Percentiles rank a stretch among this genome's conserved stretches.
These are phyloP conservation scores for Annulohypoxylon bovei DNA, from an alignment of 495 filamentous ascomycete genomes.

Conservation along the genomic window DNA sequence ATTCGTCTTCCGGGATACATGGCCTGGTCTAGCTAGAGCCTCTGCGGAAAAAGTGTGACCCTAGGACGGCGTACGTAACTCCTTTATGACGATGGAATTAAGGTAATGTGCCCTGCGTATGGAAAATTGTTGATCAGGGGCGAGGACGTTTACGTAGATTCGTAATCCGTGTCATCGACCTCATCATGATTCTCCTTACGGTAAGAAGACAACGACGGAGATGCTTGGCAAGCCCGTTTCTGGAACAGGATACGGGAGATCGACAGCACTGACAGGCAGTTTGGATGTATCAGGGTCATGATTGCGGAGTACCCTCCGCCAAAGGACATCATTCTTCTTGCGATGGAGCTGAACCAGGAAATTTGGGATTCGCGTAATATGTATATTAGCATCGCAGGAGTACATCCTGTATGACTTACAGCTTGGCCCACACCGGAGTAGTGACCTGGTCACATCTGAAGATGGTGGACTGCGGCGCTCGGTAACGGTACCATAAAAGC, in stretches of 20 bases:
- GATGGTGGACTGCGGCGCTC: conserved; percentile 34
- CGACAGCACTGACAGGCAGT: conserved; percentile 12
- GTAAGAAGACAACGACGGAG: conserved; percentile 10
- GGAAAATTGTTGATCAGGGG: conserved; percentile 31
- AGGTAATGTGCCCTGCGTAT: conserved; percentile 16
- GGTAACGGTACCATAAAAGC: conserved; percentile 40
- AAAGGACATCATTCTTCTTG: background rate
- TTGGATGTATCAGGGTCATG: background rate
- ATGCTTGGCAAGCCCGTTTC: conserved; percentile 16
- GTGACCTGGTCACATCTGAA: conserved; percentile 34
- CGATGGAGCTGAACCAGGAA: conserved; percentile 26
- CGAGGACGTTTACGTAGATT: conserved; percentile 12
- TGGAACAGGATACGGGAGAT: conserved; percentile 29
- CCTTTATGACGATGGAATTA: background rate
- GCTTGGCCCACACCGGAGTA: conserved; percentile 21
- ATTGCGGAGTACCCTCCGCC: conserved; percentile 22
- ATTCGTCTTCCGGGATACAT: conserved; percentile 20
- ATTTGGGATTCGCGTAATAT: conserved; percentile 28
- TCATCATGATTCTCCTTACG: background rate
- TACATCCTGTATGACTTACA: conserved; percentile 34
- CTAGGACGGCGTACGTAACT: background rate
- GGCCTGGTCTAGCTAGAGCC: conserved; percentile 7
- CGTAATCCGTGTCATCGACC: conserved; percentile 12
- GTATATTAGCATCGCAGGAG: conserved; percentile 21
- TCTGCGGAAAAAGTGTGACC: conserved; percentile 1